Evolutionary conservation across 1,284 basidiomycete species (phyloP).

Genomic region (Lignosus rhinocerotis): DNA sequence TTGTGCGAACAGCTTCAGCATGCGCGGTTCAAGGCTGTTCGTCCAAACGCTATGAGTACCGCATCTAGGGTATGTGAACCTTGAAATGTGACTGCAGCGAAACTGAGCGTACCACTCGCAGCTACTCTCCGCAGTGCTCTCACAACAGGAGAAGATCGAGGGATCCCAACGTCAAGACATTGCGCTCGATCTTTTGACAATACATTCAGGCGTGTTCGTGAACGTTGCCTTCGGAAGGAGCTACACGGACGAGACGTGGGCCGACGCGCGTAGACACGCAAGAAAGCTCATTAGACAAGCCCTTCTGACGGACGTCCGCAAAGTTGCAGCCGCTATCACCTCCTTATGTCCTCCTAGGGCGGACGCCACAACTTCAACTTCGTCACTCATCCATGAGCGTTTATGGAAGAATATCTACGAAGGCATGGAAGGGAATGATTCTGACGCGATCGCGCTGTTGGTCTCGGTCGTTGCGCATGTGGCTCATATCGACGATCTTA

Average conservation of each 20-base stretch:
- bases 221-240: slow-evolving; percentile 58
- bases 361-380: neutral
- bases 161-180: slow-evolving; percentile 36
- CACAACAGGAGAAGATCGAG: slow-evolving; percentile 22
- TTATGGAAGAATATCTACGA: slow-evolving; percentile 74
- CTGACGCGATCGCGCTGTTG: slow-evolving; percentile 55
- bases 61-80: slow-evolving; percentile 59
- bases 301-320: slow-evolving; percentile 46
- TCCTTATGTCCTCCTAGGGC: slow-evolving; percentile 28
- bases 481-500: slow-evolving; percentile 68
- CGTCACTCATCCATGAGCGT: slow-evolving; percentile 46
- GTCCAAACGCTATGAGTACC: slow-evolving; percentile 58
- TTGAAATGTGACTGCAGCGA: too few species aligned
- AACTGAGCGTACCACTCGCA: neutral
- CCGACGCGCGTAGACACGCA: slow-evolving; percentile 43
- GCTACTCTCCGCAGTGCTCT: slow-evolving; percentile 24
- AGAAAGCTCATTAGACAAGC: slow-evolving; percentile 48
- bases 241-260: slow-evolving; percentile 51
- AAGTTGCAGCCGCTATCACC: slow-evolving; percentile 41
- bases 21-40: slow-evolving; percentile 58
- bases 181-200: slow-evolving; percentile 47
- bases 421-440: slow-evolving; percentile 56
- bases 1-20: slow-evolving; percentile 80
- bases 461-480: slow-evolving; percentile 57
- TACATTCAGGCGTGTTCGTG: slow-evolving; percentile 59